Conservation (phyloP, 139 green algal genomes). For the Chlorella sp. region DNA sequence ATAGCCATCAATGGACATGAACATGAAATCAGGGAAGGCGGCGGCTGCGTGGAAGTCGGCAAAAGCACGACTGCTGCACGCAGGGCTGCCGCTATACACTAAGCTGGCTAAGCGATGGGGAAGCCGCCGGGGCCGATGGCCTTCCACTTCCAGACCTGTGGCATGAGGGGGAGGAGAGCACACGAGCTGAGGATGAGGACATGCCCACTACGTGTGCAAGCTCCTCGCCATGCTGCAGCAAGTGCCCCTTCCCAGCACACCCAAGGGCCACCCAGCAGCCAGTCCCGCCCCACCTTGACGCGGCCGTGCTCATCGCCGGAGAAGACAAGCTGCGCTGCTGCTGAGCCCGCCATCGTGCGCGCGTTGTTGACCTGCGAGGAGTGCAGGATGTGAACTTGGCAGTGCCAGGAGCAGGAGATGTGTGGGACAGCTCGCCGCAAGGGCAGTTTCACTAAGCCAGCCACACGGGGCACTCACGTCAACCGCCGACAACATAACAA, state of each 20-base stretch:
- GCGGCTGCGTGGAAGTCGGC: neutral
- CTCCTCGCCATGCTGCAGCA: too few species aligned
- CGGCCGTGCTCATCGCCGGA: slow-evolving; percentile 60
- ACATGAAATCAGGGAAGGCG: neutral
- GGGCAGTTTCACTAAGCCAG: too few species aligned
- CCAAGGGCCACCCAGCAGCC: too few species aligned
- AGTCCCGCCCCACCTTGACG: slow-evolving; percentile 60
- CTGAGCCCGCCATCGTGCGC: slow-evolving; percentile 48
- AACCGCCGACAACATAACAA: too few species aligned
- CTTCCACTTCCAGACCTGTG: slow-evolving; percentile 64
- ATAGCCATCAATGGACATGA: neutral
- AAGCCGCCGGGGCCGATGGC: slow-evolving; percentile 13
- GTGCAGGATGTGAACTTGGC: too few species aligned
- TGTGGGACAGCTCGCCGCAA: too few species aligned
- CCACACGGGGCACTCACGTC: too few species aligned
- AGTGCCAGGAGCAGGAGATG: too few species aligned
- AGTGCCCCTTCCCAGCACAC: too few species aligned
- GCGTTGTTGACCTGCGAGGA: slow-evolving; percentile 41
- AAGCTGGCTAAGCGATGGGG: neutral
- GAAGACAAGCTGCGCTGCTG: slow-evolving; percentile 51
- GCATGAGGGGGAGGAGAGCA: too few species aligned
- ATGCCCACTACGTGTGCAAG: too few species aligned
- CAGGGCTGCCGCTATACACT: neutral
- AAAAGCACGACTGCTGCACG: neutral
- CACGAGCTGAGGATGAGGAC: too few species aligned